Conservation (phyloP, 495 filamentous ascomycete genomes). For the Penicillium maclennaniae region DNA sequence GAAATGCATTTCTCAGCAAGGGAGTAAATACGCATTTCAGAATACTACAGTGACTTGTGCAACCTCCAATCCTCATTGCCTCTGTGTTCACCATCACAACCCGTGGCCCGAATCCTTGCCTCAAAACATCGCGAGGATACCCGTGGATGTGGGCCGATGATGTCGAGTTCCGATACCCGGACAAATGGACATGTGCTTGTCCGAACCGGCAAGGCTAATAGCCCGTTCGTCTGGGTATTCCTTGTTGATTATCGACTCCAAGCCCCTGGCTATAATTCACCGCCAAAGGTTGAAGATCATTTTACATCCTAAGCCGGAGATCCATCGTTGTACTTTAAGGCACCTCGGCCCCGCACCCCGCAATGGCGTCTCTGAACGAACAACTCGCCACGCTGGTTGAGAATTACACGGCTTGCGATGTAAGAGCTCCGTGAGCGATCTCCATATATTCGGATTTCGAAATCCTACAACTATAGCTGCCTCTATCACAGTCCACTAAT, state of each 20-base stretch:
- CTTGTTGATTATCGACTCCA: neutral
- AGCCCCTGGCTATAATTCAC: neutral
- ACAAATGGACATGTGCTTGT: slow-evolving; percentile 22
- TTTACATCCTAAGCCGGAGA: neutral
- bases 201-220: neutral
- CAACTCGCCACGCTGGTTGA: slow-evolving; percentile 31
- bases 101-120: slow-evolving; percentile 1
- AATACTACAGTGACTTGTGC: no score
- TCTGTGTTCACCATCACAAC: neutral
- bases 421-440: slow-evolving; percentile 12
- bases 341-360: slow-evolving; percentile 9
- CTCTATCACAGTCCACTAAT: neutral
- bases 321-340: neutral
- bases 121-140: slow-evolving; percentile 11
- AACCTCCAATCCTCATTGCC: no score
- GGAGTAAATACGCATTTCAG: no score
- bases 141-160: slow-evolving; percentile 21
- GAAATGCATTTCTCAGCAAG: no score
- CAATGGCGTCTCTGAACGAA: slow-evolving; percentile 31
- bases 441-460: neutral
- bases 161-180: slow-evolving; percentile 22
- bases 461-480: neutral
- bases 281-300: neutral
- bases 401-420: slow-evolving; percentile 50
- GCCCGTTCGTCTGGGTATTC: neutral